Evolutionary conservation across 139 green algal genomes (phyloP).

Genomic region (Volvox africanus): DNA sequence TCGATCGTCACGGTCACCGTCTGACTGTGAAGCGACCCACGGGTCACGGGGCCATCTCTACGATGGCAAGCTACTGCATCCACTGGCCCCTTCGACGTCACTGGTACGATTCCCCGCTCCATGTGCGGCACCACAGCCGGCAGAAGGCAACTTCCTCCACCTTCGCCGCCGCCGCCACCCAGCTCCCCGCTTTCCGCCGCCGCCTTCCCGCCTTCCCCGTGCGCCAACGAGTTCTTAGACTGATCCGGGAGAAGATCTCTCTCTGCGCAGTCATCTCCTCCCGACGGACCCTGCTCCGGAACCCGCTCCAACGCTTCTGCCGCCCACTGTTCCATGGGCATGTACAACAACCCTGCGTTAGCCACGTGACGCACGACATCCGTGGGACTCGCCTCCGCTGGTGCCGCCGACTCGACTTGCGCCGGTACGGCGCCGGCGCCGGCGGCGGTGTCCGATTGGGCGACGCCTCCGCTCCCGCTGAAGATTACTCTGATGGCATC

Average conservation of each 20-base stretch:
- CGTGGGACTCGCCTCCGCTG: too few species aligned
- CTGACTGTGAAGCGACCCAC: constrained; percentile 41
- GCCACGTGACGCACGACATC: not conserved
- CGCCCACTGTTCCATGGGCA: not conserved
- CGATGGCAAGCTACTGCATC: not conserved
- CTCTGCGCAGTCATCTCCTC: too few species aligned
- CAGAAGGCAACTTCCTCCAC: not conserved
- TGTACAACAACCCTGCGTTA: not conserved
- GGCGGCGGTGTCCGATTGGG: not conserved
- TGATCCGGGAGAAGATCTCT: too few species aligned
- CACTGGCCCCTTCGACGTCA: not conserved
- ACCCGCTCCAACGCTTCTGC: not conserved
- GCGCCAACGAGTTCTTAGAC: not conserved
- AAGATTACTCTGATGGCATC: not conserved
- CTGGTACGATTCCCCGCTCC: constrained; percentile 1
- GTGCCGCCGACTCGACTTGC: too few species aligned
- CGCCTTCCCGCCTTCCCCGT: too few species aligned
- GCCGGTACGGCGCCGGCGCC: not conserved
- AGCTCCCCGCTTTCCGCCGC: not conserved
- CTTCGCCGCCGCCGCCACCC: not conserved
- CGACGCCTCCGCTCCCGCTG: not conserved
- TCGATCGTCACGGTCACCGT: constrained; percentile 34
- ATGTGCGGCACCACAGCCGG: not conserved
- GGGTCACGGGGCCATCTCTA: not conserved
- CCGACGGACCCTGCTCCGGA: not conserved